A percentile compares a stretch with the other conserved stretches of the same genome.
Evolutionary conservation across 2,329 filamentous ascomycete genomes (phyloP).

Genomic region (Trichoderma sp.): DNA sequence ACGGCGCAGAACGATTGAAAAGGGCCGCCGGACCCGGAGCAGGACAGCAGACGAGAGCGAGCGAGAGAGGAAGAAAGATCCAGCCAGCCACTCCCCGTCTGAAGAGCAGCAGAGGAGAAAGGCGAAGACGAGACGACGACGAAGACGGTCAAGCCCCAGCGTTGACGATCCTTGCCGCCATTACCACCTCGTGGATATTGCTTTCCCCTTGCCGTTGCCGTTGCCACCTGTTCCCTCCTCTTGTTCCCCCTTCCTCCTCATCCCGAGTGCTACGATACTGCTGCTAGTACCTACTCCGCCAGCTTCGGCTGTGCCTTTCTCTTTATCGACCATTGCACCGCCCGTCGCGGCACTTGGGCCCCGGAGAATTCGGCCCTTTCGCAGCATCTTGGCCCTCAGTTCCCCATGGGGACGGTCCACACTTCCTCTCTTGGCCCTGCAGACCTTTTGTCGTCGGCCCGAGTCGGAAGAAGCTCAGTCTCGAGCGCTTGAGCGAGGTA

Average conservation of each 20-base stretch:
- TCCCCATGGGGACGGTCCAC: conserved; percentile 26
- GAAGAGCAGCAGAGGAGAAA: neutral
- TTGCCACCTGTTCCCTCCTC: neutral
- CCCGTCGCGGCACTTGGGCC: conserved; percentile 21
- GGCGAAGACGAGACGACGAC: neutral
- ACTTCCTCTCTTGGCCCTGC: conserved; percentile 21
- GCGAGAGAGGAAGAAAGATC: neutral
- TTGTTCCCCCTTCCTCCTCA: neutral
- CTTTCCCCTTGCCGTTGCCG: neutral
- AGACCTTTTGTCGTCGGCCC: conserved; percentile 26
- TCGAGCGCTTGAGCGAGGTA: neutral
- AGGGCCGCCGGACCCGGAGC: neutral
- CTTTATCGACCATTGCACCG: neutral
- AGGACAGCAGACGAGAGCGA: neutral
- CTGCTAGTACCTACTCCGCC: neutral
- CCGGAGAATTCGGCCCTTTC: conserved; percentile 30
- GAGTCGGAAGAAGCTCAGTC: conserved; percentile 16
- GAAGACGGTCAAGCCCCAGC: neutral
- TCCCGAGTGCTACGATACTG: neutral
- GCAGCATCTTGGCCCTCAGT: conserved; percentile 19
- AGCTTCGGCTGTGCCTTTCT: conserved; percentile 5
- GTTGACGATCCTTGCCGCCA: conserved; percentile 5
- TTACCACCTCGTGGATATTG: neutral
- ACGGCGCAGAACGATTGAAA: conserved; percentile 10
- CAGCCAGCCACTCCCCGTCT: neutral